phyloP scores from a whole-genome alignment of 257 asterid genomes.

The Jaltomata sinuosa region DNA sequence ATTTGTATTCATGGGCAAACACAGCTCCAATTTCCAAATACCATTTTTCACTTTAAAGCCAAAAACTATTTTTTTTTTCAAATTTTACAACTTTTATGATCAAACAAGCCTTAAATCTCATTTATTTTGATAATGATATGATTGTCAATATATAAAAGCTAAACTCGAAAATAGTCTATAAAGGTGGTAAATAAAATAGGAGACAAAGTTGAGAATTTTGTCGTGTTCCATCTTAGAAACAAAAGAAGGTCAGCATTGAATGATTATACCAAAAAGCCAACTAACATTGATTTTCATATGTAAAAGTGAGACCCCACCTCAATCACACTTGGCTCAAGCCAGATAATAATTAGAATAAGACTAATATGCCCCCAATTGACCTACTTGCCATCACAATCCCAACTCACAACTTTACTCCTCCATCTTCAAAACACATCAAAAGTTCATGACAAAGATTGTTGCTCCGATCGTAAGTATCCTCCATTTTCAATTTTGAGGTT shows the following conservation, averaged over 20 bases:
- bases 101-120: not conserved
- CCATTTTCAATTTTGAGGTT: too few relatives aligned
- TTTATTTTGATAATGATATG: not conserved
- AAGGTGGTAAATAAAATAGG: not conserved
- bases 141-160: not conserved
- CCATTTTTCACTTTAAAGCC: too few relatives aligned
- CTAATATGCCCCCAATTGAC: not conserved
- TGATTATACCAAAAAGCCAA: constrained; percentile 12
- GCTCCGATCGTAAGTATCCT: too few relatives aligned
- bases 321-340: not conserved
- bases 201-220: constrained; percentile 2
- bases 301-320: constrained; percentile 9
- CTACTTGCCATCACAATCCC: too few relatives aligned
- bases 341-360: not conserved
- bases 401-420: not conserved
- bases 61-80: too few relatives aligned
- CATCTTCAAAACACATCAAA: not conserved
- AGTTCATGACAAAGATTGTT: too few relatives aligned
- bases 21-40: too few relatives aligned
- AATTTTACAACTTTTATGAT: too few relatives aligned
- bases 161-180: not conserved
- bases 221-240: not conserved
- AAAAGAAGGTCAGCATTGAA: not conserved
- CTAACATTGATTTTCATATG: constrained; percentile 3
- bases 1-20: too few relatives aligned